Base-by-base conservation (phyloP, 805 yeast genomes). In the Monosporozyma siamensis region DNA sequence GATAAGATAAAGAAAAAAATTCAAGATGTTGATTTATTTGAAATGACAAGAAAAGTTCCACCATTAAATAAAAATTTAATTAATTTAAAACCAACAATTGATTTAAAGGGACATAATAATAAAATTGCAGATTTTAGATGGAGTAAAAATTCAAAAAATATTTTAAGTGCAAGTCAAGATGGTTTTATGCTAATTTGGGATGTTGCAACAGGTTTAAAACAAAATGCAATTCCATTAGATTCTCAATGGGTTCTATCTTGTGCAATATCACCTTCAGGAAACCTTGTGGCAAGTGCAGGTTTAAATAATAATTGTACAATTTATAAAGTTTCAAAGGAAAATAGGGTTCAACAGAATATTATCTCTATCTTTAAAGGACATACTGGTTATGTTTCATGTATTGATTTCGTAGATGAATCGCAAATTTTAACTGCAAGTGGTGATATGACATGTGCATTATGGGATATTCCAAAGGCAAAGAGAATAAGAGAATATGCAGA, bases 161-260 rank as follows among this genome's bases (percentile, higher is more conserved):
- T 88, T 2, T 60, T 87, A 7, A 75, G 87, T 39, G 87, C 86
- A 0, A 80, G 90, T 21, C 95, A 85, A 57, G 97, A 89, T 61
- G 95, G 95, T 2, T 82, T 77, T 55, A 68, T 87, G 68, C 68
- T 89, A 30, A 61, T 85, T 17, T 89, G 97, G 96, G 90, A 88
- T 58, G 71, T 86, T 0, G 65, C 72, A 3, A 74, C 85, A 0
- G 89, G 88, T 3, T 66, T 74, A 48, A 89, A 88, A 55, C 66
- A 74, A 42, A 77, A 78, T 42, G 86, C 87, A 1, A 74, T 88
- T 14, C 73, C 78, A 4, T 64, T 88, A 43, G 86, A 80, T 38
- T 82, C 82, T 37, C 82, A 78, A 36, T 87, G 92, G 84, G 88
- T 84, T 1, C 69, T 84, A 40, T 66, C 83, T 6, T 81, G 94